Evolutionary conservation across 768 basidiomycete genomes (phyloP).

Genomic region (Psilocybe azurescens): DNA sequence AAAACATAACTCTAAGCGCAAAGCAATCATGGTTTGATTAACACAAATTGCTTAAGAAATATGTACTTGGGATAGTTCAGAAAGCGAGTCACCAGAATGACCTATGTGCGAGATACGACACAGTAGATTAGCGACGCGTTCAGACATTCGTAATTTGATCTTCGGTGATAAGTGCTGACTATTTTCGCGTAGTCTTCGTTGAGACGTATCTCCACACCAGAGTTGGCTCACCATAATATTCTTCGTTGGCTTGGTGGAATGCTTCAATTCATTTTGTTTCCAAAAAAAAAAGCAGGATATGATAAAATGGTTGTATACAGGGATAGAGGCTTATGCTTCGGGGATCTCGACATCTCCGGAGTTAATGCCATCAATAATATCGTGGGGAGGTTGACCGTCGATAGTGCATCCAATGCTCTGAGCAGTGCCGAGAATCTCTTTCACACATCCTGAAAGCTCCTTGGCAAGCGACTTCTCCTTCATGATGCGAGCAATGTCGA

Average conservation of each 20-base stretch:
- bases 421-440: conserved; percentile 98
- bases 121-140: too few relatives aligned
- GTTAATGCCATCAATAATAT: conserved; percentile 88
- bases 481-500: conserved; percentile 97
- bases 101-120: too few relatives aligned
- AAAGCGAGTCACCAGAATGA: too few relatives aligned
- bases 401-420: conserved; percentile 98
- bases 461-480: conserved; percentile 92
- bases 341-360: conserved; percentile 86
- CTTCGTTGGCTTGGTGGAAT: neutral
- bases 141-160: too few relatives aligned
- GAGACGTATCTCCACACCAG: too few relatives aligned
- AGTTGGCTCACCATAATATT: too few relatives aligned
- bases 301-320: conserved; percentile 30
- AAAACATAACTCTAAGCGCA: too few relatives aligned
- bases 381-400: conserved; percentile 92
- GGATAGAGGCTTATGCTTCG: conserved; percentile 66
- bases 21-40: too few relatives aligned
- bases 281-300: conserved; percentile 12
- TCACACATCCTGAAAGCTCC: conserved; percentile 84
- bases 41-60: too few relatives aligned
- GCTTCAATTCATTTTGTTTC: neutral
- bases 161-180: too few relatives aligned
- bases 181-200: too few relatives aligned
- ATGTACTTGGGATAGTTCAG: too few relatives aligned